Evolutionary conservation across 1,284 basidiomycete genomes (phyloP), one percentile per base, ranked within the genome.

Genomic region (Moniliella sp.): DNA sequence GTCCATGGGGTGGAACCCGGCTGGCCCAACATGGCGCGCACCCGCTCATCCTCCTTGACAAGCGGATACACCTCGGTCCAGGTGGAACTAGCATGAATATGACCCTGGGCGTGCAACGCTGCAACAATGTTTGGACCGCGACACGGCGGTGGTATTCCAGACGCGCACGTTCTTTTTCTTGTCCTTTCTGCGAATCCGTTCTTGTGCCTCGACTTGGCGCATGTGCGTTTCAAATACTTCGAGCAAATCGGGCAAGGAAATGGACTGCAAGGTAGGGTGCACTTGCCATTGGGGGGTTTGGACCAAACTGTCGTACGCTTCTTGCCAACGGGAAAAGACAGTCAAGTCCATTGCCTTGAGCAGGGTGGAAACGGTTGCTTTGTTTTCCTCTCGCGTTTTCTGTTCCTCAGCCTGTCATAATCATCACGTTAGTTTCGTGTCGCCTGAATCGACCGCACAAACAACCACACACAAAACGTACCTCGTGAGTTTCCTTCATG

Each of bases 11-110:
- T 82, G 2, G 81, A 88, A 10, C 91, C 91, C 3, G 81, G 77
- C 51, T 78, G 78, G 1, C 84, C 86, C 4, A 93, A 72, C 57
- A 93, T 71, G 37, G 71, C 68, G 18, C 74, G 65, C 62, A 93
- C 91, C n/a, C 82, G 73, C 27, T 69, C 66, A 48, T 93, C 81
- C 18, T 74, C 66, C 15, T 68, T 67, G 62, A 97, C 73, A 14
- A 67, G 59, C 0, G 78, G 75, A 45, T 81, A 81, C 15, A 84
- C 69, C 19, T 78, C 69, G 59, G 83, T 83, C 86, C 86, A 97
- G 55, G 83, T 88, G 2, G 75, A 73, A 17, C 75, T 71, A 4
- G 83, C 74, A 31, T 71, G 74, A 58, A 97, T 71, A 31, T 74
- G 67, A 4, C 79, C 75, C 0, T 66, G 58, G 2, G 67, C 62